Conservation (phyloP, 768 basidiomycete genomes). For the Suillus discolor region DNA sequence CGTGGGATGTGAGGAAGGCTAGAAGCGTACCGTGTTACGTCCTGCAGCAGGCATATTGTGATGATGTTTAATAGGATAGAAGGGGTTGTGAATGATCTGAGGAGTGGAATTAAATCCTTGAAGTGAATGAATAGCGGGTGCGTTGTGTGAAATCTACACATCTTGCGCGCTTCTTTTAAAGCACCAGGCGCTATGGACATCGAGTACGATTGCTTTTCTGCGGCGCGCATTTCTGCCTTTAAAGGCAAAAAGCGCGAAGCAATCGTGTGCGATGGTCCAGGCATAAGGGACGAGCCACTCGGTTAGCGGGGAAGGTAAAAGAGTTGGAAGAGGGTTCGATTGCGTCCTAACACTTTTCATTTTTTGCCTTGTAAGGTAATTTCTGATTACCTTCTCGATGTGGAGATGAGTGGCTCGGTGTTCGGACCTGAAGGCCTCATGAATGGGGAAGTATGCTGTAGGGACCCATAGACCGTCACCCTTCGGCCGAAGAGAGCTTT, state of each 20-base stretch:
- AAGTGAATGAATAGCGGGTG: neutral
- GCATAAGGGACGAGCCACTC: neutral
- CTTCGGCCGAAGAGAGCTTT: neutral
- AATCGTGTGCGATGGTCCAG: neutral
- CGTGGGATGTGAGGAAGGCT: neutral
- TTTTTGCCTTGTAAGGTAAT: conserved; percentile 1
- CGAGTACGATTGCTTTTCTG: neutral
- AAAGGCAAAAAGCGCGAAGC: neutral
- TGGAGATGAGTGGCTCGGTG: neutral
- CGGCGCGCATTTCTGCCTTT: neutral
- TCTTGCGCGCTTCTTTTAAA: neutral
- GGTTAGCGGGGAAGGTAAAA: neutral
- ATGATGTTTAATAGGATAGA: neutral
- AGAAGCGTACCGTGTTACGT: neutral
- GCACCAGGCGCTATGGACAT: neutral
- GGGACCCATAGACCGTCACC: neutral
- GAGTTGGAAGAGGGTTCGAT: neutral
- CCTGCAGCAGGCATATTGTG: neutral
- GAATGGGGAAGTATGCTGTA: neutral
- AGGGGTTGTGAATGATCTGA: neutral
- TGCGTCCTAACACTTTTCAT: neutral
- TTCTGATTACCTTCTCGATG: neutral
- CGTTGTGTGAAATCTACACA: neutral
- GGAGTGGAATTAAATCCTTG: neutral
- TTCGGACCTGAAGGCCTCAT: neutral